A percentile compares a stretch with the other conserved stretches of the same genome.
phyloP scores from a whole-genome alignment of 179 eudicot species.

The Carnegiea gigantea region DNA sequence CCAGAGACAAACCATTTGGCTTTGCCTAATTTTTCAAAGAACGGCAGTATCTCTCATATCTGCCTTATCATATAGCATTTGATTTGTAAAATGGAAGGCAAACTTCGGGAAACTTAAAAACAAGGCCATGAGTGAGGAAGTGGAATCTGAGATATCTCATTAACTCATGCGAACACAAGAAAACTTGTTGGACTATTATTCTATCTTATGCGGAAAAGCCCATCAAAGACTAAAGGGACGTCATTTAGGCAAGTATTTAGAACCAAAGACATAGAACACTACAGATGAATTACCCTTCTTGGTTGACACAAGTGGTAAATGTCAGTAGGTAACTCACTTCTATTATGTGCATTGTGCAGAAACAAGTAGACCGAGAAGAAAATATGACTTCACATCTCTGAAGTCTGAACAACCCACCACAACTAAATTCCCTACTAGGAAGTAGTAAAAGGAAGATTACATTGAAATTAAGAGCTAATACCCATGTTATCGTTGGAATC shows the following conservation, averaged over 20 bases:
- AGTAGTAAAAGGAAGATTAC: slow-evolving; percentile 25
- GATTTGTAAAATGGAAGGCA: not conserved
- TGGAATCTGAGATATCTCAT: not conserved
- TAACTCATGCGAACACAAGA: not conserved
- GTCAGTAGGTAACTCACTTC: not conserved
- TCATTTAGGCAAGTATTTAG: not conserved
- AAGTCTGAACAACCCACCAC: not conserved
- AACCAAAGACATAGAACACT: not conserved
- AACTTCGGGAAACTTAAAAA: not conserved
- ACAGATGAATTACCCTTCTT: not conserved
- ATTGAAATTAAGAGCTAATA: slow-evolving; percentile 89
- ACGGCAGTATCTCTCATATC: not conserved
- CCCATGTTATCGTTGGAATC: slow-evolving; percentile 89
- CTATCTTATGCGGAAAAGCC: not conserved
- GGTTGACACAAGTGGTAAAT: not conserved
- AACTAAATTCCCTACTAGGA: slow-evolving; percentile 10
- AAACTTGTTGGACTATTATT: not conserved
- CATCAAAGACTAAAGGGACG: not conserved
- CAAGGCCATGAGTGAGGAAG: not conserved
- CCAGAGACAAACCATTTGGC: not conserved
- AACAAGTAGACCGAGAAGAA: not conserved
- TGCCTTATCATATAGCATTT: not conserved
- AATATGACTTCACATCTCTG: not conserved
- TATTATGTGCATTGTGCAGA: not conserved
- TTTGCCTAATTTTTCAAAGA: not conserved